These are phyloP conservation scores for Colletotrichum echinochloae DNA, from an alignment of 2,329 filamentous ascomycete species.

Conservation along the genomic window DNA sequence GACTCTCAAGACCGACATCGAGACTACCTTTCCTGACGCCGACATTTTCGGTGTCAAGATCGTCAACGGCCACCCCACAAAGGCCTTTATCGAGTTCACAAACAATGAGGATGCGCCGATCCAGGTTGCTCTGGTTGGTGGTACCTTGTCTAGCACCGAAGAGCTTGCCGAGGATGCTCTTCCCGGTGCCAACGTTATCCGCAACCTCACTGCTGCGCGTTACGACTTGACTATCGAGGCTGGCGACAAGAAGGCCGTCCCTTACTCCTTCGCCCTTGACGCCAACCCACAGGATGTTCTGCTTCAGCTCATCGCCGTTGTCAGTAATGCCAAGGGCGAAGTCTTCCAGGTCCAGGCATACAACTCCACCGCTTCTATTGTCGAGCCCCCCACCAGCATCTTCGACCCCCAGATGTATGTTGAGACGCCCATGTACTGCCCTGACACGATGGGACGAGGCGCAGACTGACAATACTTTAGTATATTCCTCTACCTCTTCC, in stretches of 20 bases:
- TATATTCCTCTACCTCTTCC: conserved; percentile 97
- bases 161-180: conserved; percentile 62
- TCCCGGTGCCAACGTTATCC: conserved; percentile 70
- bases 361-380: conserved; percentile 85
- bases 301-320: conserved; percentile 80
- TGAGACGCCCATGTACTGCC: not conserved
- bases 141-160: conserved; percentile 73
- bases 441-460: conserved; percentile 57
- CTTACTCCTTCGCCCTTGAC: conserved; percentile 89
- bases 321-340: conserved; percentile 74
- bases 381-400: conserved; percentile 91
- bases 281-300: conserved; percentile 92
- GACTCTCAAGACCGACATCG: conserved; percentile 71
- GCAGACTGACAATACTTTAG: conserved; percentile 64
- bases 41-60: conserved; percentile 96
- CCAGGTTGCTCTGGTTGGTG: conserved; percentile 80
- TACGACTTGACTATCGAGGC: conserved; percentile 81
- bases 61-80: conserved; percentile 89
- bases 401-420: conserved; percentile 95
- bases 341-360: conserved; percentile 84
- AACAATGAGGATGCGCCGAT: conserved; percentile 86
- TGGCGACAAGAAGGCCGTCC: conserved; percentile 80
- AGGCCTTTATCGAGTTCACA: conserved; percentile 82
- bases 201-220: conserved; percentile 84
- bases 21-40: conserved; percentile 73